Evolutionary conservation across 108 stramenopile species (phyloP).

Genomic region (Cyclotella distinguenda): DNA sequence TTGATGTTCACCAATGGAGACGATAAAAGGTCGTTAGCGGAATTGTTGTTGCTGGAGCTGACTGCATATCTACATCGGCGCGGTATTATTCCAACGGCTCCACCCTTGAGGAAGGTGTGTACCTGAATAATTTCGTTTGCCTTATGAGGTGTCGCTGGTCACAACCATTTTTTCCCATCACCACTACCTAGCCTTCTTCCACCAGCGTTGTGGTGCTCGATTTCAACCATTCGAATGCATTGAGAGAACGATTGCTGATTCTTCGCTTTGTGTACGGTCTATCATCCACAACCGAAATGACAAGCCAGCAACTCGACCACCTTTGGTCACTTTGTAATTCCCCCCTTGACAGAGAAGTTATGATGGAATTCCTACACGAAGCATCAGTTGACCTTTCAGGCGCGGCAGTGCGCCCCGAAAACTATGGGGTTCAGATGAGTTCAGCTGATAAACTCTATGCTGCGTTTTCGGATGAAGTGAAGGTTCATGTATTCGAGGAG

Average conservation of each 20-base stretch:
- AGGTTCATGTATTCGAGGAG: slow-evolving; percentile 60
- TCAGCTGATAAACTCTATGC: slow-evolving; percentile 47
- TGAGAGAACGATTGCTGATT: slow-evolving; percentile 66
- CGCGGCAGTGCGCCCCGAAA: slow-evolving; percentile 23
- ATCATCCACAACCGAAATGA: slow-evolving; percentile 48
- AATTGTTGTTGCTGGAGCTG: slow-evolving; percentile 71
- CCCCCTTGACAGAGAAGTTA: slow-evolving; percentile 70
- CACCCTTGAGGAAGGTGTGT: slow-evolving; percentile 44
- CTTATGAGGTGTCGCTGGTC: too few relatives aligned
- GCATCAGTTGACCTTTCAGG: slow-evolving; percentile 49
- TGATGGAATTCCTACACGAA: slow-evolving; percentile 80
- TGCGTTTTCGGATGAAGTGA: slow-evolving; percentile 67
- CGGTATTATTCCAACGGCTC: slow-evolving; percentile 5
- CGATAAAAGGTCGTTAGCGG: slow-evolving; percentile 32
- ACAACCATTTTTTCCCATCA: neutral
- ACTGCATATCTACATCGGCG: slow-evolving; percentile 62
- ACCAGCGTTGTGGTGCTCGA: slow-evolving; percentile 30
- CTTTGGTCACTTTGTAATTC: slow-evolving; percentile 73
- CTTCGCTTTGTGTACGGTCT: slow-evolving; percentile 80
- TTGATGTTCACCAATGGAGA: slow-evolving; percentile 27
- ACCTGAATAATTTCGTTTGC: neutral
- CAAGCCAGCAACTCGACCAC: slow-evolving; percentile 51
- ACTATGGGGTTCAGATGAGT: slow-evolving; percentile 1
- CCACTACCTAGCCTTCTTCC: slow-evolving; percentile 35
- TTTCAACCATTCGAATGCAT: slow-evolving; percentile 42